A percentile compares a stretch with the other conserved stretches of the same genome.
These are phyloP conservation scores for Myxozyma melibiosi DNA, from an alignment of 805 yeast genomes.

Conservation along the genomic window DNA sequence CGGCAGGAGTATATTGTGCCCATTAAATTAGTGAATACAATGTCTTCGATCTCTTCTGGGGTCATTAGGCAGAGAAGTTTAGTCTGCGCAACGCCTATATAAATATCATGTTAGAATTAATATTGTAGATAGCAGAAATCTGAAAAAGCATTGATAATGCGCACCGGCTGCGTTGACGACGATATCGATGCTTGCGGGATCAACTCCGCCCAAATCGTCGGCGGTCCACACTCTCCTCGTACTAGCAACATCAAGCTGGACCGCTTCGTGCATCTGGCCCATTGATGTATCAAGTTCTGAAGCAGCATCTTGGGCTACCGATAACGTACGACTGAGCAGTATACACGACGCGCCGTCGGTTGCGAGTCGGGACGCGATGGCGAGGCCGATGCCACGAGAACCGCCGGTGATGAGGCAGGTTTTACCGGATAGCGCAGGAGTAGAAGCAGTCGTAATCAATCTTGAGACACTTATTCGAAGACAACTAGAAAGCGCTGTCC, in stretches of 20 bases:
- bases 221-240: conserved; percentile 20
- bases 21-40: conserved; percentile 59
- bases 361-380: conserved; percentile 56
- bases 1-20: conserved; percentile 65
- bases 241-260: conserved; percentile 25
- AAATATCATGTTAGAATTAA: not conserved
- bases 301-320: conserved; percentile 41
- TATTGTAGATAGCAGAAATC: no score
- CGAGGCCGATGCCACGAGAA: conserved; percentile 66
- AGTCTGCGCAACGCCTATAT: conserved; percentile 61
- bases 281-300: conserved; percentile 13
- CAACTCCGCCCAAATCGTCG: conserved; percentile 21
- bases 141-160: not conserved
- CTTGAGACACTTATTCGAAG: no score
- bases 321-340: conserved; percentile 53
- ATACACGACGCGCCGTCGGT: conserved; percentile 55
- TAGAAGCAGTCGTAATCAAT: not conserved
- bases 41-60: conserved; percentile 47
- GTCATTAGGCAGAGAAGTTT: conserved; percentile 51
- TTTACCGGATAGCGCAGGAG: not conserved
- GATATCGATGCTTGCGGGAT: conserved; percentile 43
- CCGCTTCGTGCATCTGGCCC: conserved; percentile 18
- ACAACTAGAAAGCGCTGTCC: no score
- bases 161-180: conserved; percentile 57
- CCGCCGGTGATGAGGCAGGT: conserved; percentile 52